Evolutionary conservation across 257 asterid genomes (phyloP).

Genomic region (Solanum infundibuliforme): DNA sequence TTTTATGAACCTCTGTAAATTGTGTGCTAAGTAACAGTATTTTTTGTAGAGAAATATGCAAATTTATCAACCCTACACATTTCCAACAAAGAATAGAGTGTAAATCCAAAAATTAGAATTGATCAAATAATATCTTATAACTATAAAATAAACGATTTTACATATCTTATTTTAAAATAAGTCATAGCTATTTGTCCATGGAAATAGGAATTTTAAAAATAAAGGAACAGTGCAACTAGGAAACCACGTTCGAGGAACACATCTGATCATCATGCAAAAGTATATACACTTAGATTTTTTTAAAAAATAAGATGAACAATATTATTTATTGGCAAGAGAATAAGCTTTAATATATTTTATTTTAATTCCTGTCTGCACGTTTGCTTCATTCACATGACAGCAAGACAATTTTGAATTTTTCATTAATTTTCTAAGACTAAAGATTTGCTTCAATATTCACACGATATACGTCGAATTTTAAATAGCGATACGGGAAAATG

Average conservation of each 20-base stretch:
- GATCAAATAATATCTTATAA: not conserved
- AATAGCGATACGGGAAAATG: not conserved
- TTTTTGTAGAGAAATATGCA: not conserved
- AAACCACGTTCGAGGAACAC: not conserved
- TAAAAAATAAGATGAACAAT: not conserved
- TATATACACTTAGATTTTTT: not conserved
- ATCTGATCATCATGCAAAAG: not conserved
- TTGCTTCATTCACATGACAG: not conserved
- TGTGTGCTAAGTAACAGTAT: not conserved
- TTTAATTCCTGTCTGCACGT: not conserved
- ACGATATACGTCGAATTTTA: not conserved
- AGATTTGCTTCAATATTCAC: not conserved
- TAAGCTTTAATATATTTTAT: not conserved
- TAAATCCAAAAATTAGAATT: not conserved
- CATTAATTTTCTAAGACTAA: not conserved
- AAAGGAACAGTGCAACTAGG: not conserved
- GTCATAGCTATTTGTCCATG: not conserved
- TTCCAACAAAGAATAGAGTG: not conserved
- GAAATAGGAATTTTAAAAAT: not conserved
- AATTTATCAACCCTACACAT: not conserved
- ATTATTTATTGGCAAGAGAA: not conserved
- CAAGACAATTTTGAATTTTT: not conserved
- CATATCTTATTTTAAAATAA: not conserved
- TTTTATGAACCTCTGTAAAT: not conserved
- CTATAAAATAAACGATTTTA: not conserved